Evolutionary conservation across 148 eudicot genomes (phyloP).

Genomic region (Persicaria maculosa): DNA sequence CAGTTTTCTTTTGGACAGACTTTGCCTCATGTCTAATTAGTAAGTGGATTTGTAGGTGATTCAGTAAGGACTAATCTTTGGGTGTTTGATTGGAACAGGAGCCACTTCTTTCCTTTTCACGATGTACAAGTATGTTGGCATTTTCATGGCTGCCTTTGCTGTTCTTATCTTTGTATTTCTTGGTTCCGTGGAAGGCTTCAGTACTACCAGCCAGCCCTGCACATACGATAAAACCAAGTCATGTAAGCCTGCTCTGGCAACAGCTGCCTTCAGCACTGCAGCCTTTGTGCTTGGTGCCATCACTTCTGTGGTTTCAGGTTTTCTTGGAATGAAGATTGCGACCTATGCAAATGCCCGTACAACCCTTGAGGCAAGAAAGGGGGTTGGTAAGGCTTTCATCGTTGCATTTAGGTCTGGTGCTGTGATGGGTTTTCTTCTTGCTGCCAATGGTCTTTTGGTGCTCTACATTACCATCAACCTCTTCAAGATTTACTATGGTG

Average conservation of each 20-base stretch:
- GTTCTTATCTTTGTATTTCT: slow-evolving; percentile 31
- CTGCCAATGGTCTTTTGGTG: slow-evolving; percentile 49
- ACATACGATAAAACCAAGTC: slow-evolving; percentile 19
- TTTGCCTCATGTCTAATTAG: background rate
- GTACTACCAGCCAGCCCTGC: slow-evolving; percentile 27
- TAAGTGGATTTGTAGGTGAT: background rate
- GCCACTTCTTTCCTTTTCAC: slow-evolving; percentile 35
- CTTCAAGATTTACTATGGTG: slow-evolving; percentile 39
- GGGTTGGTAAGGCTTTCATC: slow-evolving; percentile 37
- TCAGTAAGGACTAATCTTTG: background rate
- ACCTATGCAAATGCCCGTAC: slow-evolving; percentile 43
- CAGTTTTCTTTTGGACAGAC: background rate
- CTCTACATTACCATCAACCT: slow-evolving; percentile 31
- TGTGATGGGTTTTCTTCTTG: slow-evolving; percentile 51
- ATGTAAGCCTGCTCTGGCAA: slow-evolving; percentile 35
- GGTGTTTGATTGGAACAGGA: slow-evolving; percentile 18
- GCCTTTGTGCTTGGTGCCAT: slow-evolving; percentile 30
- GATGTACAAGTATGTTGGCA: slow-evolving; percentile 26
- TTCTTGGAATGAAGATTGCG: slow-evolving; percentile 39
- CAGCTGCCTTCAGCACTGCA: slow-evolving; percentile 27
- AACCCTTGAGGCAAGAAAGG: slow-evolving; percentile 39
- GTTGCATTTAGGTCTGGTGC: slow-evolving; percentile 44
- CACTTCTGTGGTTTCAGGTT: slow-evolving; percentile 29
- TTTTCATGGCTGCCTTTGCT: slow-evolving; percentile 29
- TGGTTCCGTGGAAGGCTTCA: slow-evolving; percentile 31